Percentiles rank a stretch among this genome's conserved stretches.
Evolutionary conservation across 2,329 filamentous ascomycete species (phyloP).

Genomic region (Epichloe brachyelytri): DNA sequence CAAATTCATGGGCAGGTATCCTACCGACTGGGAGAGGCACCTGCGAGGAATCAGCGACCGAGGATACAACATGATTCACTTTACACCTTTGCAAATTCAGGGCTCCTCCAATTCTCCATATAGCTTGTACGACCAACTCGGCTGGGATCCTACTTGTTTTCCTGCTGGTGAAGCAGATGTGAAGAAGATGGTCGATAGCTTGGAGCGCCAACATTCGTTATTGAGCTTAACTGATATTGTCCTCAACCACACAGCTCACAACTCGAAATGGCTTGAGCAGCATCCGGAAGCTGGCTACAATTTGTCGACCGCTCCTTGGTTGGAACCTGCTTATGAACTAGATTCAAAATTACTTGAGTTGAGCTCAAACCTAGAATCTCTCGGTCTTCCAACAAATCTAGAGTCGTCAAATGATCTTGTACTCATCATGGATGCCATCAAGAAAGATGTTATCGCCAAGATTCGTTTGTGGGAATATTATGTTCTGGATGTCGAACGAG

Average conservation of each 20-base stretch:
- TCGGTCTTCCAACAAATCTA: constrained; percentile 66
- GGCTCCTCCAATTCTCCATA: constrained; percentile 93
- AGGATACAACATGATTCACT: constrained; percentile 98
- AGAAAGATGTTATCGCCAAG: constrained; percentile 62
- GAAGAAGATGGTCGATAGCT: constrained; percentile 58
- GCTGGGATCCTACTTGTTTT: constrained; percentile 73
- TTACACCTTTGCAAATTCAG: constrained; percentile 82
- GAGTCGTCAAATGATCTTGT: constrained; percentile 59
- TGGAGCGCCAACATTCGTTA: constrained; percentile 75
- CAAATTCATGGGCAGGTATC: constrained; percentile 95
- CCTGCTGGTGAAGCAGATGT: constrained; percentile 77
- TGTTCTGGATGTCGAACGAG: constrained; percentile 62
- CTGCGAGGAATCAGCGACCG: constrained; percentile 76
- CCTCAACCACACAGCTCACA: constrained; percentile 94
- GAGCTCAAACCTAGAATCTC: constrained; percentile 55
- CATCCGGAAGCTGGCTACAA: constrained; percentile 97
- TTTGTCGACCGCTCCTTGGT: constrained; percentile 72
- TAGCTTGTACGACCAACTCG: constrained; percentile 85
- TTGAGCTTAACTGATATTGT: constrained; percentile 91
- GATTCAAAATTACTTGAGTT: constrained; percentile 57
- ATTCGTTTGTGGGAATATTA: constrained; percentile 92
- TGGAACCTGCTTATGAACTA: constrained; percentile 50
- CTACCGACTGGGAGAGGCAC: constrained; percentile 80
- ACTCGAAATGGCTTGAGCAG: constrained; percentile 84
- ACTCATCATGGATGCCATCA: constrained; percentile 72